Evolutionary conservation across 129 eudicot species (phyloP).

Genomic region (Escallonia rubra): DNA sequence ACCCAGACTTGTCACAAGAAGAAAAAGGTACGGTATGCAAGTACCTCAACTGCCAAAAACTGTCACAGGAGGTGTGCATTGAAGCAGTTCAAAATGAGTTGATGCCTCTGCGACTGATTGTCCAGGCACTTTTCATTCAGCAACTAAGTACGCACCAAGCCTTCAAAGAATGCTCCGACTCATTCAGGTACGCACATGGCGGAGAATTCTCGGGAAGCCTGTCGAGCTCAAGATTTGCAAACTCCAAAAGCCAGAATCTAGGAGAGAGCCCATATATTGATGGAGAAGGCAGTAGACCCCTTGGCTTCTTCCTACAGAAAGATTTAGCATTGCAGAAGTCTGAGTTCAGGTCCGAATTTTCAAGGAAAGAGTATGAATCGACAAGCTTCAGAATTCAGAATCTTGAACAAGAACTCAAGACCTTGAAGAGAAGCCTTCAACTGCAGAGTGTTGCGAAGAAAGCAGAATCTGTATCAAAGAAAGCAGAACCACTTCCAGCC

Average conservation of each 20-base stretch:
- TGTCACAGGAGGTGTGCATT: constrained; percentile 78
- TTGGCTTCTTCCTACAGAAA: constrained; percentile 43
- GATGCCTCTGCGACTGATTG: constrained; percentile 84
- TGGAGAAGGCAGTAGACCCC: constrained; percentile 43
- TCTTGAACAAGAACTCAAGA: constrained; percentile 67
- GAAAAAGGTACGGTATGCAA: constrained; percentile 73
- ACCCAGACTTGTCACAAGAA: constrained; percentile 64
- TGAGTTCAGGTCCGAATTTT: constrained; percentile 22
- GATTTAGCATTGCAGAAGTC: constrained; percentile 30
- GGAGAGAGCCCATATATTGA: constrained; percentile 47
- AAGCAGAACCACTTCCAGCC: constrained; percentile 23
- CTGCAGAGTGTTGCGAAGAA: constrained; percentile 42
- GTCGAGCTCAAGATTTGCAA: constrained; percentile 48
- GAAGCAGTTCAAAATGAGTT: constrained; percentile 88
- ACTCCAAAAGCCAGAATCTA: constrained; percentile 63
- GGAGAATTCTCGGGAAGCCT: constrained; percentile 76
- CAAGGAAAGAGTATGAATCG: constrained; percentile 67
- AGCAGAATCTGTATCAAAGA: constrained; percentile 29
- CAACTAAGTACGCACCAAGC: constrained; percentile 80
- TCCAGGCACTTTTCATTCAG: constrained; percentile 90
- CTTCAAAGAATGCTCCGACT: constrained; percentile 76
- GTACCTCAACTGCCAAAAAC: constrained; percentile 83
- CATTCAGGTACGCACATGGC: constrained; percentile 56
- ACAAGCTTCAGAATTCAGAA: constrained; percentile 86
- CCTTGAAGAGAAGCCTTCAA: constrained; percentile 64